Percentiles rank a stretch among this genome's conserved stretches.
phyloP scores from a whole-genome alignment of 331 rosid genomes.

The Malus hybrid region DNA sequence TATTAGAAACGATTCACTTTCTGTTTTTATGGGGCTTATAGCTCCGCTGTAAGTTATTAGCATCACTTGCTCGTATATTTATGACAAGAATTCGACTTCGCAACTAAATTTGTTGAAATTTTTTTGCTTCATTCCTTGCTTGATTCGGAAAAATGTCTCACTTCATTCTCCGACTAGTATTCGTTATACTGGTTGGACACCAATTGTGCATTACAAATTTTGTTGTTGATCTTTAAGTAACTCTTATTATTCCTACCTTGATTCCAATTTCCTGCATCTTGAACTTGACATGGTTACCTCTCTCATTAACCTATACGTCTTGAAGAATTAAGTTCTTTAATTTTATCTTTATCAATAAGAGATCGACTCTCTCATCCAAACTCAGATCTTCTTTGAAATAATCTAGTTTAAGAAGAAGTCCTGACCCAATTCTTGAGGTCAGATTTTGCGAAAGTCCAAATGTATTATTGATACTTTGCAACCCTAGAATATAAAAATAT shows the following conservation, averaged over 20 bases:
- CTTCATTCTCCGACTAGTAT: background rate
- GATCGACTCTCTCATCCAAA: background rate
- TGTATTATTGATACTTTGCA: background rate
- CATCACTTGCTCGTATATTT: background rate
- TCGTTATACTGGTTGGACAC: background rate
- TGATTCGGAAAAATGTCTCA: background rate
- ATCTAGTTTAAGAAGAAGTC: background rate
- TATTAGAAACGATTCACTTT: background rate
- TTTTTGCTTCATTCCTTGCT: background rate
- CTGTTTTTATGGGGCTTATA: background rate
- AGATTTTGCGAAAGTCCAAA: background rate
- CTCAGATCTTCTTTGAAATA: background rate
- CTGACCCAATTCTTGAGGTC: background rate
- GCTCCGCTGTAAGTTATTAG: background rate
- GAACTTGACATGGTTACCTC: background rate
- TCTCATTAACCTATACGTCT: background rate
- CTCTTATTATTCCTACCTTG: background rate
- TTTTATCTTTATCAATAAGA: background rate
- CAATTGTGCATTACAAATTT: background rate
- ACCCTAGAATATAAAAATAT: background rate
- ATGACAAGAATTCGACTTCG: too few species aligned
- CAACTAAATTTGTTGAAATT: too few species aligned
- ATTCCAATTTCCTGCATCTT: background rate
- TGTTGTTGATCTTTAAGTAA: background rate
- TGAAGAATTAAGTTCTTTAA: too few species aligned